phyloP scores from a whole-genome alignment of 805 yeast species.

The Hanseniaspora occidentalis region DNA sequence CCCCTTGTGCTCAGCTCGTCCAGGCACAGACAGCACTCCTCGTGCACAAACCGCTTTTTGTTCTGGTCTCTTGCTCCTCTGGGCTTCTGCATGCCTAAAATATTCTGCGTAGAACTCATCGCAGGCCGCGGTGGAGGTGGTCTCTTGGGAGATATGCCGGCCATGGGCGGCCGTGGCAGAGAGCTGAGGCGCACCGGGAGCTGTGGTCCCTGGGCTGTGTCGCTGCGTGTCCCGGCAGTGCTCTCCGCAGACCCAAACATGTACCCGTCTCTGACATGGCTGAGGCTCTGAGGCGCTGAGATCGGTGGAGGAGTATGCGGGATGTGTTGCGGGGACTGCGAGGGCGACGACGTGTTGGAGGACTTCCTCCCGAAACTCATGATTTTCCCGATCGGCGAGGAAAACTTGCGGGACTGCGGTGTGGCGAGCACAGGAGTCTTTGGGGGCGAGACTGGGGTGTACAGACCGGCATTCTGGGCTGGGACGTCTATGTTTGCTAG shows the following conservation, averaged over 20 bases:
- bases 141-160: background rate
- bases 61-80: constrained; percentile 15
- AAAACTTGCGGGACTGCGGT: background rate
- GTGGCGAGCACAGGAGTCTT: no score
- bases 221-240: no score
- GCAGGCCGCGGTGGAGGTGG: background rate
- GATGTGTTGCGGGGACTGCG: background rate
- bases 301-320: background rate
- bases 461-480: no score
- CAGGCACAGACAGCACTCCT: constrained; percentile 32
- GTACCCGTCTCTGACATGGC: background rate
- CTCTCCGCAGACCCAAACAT: background rate
- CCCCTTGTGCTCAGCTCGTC: constrained; percentile 36
- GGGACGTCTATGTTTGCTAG: no score
- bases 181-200: background rate
- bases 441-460: no score
- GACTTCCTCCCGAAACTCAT: background rate
- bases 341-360: background rate
- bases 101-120: background rate
- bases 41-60: constrained; percentile 8
- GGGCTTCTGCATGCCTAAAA: background rate
- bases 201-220: background rate
- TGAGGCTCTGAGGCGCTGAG: background rate
- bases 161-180: background rate
- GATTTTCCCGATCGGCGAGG: background rate